Evolutionary conservation across 768 basidiomycete genomes (phyloP), one percentile per base, ranked within the genome.

Genomic region (Antrodiella citrinella): DNA sequence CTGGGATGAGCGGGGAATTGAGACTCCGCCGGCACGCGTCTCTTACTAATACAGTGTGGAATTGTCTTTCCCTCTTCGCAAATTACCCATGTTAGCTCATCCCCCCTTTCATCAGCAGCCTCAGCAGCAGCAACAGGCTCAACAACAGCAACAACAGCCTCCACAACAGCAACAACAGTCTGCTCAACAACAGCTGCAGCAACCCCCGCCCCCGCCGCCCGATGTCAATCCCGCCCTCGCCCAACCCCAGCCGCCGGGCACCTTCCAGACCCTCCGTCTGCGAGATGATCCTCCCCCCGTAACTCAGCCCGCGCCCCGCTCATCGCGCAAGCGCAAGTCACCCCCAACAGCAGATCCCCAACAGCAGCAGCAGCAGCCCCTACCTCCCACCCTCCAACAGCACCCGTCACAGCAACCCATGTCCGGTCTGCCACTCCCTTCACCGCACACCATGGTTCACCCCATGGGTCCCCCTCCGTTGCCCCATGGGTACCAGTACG

Each of bases 251-350:
- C 51, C 61, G 45, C 54, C 51, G 3, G 54, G 50, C 38, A 55
- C 61, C 43, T 62, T 62, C 47, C 62, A 63, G 48, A 59, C 68
- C n/a, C 78, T 82, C 77, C 78, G 82, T 58, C 73, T 86, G 38
- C 76, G 79, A 59, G 82, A 84, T 41, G 81, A 84, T 46, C 74
- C 66, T 12, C 61, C 66, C 45, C 45, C 62, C 41, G 64, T 65
- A 47, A 62, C 64, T 48, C 58, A 59, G 51, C 71, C 74, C 38
- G 65, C 75, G 12, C 51, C 72, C 44, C 74, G 78, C 43, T 51
- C 68, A 10, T 61, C 71, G 25, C 75, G 84, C 51, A 89, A 89
- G 63, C 78, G 86, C 58, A 89, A 89, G 65, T 61, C 84, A 0
- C 83, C 84, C 5, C 75, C 84, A 2, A 60, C 70, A 18, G 56